These are phyloP conservation scores for Ascochyta viciae-villosae DNA, from an alignment of 2,329 filamentous ascomycete genomes.

Conservation along the genomic window DNA sequence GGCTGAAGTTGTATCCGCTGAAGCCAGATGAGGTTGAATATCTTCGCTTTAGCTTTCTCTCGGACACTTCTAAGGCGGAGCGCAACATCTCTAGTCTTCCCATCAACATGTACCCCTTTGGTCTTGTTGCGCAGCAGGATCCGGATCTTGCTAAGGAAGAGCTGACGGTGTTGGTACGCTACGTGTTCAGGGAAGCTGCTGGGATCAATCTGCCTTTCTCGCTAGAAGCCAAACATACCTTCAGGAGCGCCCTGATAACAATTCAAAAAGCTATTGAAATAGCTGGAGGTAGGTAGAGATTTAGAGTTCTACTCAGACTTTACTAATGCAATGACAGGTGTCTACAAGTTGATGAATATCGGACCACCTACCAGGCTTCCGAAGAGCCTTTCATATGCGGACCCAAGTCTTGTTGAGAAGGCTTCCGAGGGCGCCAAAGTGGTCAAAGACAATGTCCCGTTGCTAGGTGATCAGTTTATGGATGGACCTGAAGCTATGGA, in stretches of 20 bases:
- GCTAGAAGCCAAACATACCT: neutral
- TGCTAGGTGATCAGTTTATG: neutral
- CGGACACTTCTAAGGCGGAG: neutral
- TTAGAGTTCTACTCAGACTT: no score
- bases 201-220: neutral
- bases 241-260: neutral
- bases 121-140: neutral
- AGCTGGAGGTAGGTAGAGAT: neutral
- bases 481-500: neutral
- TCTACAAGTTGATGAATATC: neutral
- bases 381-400: neutral
- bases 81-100: neutral
- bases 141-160: neutral
- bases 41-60: neutral
- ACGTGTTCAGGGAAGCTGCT: neutral
- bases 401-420: neutral
- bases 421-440: neutral
- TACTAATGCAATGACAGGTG: neutral
- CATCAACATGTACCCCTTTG: neutral
- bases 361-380: neutral
- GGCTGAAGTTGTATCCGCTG: neutral
- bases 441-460: neutral
- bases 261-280: neutral
- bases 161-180: neutral
- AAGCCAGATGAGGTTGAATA: neutral